phyloP scores from a whole-genome alignment of 305 asterid species.

The Fraxinus sp. region DNA sequence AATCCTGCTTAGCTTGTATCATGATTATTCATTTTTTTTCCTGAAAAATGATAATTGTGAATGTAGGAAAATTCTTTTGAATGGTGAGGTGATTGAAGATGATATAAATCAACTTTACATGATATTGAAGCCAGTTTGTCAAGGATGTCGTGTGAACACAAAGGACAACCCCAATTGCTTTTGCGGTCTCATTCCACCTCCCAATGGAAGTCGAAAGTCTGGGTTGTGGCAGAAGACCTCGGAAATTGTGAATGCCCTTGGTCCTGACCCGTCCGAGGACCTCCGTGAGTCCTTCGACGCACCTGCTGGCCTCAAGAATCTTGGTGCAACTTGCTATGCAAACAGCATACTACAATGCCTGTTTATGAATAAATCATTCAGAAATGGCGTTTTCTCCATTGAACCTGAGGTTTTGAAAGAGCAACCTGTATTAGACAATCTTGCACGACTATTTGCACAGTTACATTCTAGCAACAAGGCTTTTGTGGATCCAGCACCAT shows the following conservation, averaged over 20 bases:
- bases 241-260: conserved; percentile 76
- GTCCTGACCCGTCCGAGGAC: conserved; percentile 78
- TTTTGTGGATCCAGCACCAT: conserved; percentile 95
- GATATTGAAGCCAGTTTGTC: conserved; percentile 83
- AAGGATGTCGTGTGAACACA: conserved; percentile 89
- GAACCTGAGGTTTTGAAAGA: conserved; percentile 69
- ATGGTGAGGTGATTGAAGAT: conserved; percentile 61
- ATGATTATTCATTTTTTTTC: background rate
- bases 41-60: conserved; percentile 5
- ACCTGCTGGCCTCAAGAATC: conserved; percentile 97
- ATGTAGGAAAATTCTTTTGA: conserved; percentile 69
- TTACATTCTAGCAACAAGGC: conserved; percentile 88
- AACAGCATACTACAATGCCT: conserved; percentile 93
- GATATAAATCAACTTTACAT: conserved; percentile 78
- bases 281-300: conserved; percentile 69
- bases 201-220: conserved; percentile 81
- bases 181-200: conserved; percentile 86
- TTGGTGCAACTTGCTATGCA: conserved; percentile 99
- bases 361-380: conserved; percentile 84
- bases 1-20: background rate
- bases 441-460: conserved; percentile 82
- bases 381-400: conserved; percentile 85
- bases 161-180: conserved; percentile 98
- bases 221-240: conserved; percentile 96
- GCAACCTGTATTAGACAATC: conserved; percentile 78